These are phyloP conservation scores for Xerocomellus dryophilus DNA, from an alignment of 768 basidiomycete genomes.

Conservation along the genomic window DNA sequence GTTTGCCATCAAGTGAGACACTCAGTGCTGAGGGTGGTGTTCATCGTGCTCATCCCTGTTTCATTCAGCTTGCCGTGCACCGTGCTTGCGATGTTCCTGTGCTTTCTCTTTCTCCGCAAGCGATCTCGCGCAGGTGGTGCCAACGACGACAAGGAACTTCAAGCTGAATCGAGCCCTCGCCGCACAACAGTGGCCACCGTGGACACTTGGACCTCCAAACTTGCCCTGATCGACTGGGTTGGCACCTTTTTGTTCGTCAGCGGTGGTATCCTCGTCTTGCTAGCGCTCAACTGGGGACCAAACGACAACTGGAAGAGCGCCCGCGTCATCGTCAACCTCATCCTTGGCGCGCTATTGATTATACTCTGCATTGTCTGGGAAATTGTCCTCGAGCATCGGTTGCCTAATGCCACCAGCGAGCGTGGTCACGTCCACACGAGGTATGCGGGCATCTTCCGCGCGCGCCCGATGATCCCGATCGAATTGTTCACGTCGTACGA, in stretches of 20 bases:
- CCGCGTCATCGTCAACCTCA: conserved; percentile 46
- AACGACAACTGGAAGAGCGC: conserved; percentile 38
- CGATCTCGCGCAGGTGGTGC: conserved; percentile 20
- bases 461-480: conserved; percentile 47
- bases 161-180: not conserved
- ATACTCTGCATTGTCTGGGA: conserved; percentile 44
- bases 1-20: conserved; percentile 50
- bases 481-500: conserved; percentile 43
- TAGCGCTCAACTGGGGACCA: conserved; percentile 54
- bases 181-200: not conserved
- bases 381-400: conserved; percentile 34
- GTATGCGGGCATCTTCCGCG: conserved; percentile 20
- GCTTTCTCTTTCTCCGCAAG: conserved; percentile 41
- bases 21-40: not conserved
- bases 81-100: conserved; percentile 36
- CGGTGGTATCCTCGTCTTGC: conserved; percentile 45
- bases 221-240: conserved; percentile 43
- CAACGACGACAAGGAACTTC: conserved; percentile 13
- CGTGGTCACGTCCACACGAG: not conserved
- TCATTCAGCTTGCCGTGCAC: conserved; percentile 39
- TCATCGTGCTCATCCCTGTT: not conserved
- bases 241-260: conserved; percentile 43
- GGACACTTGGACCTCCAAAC: conserved; percentile 29
- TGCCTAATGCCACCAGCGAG: not conserved
- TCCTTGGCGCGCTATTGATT: conserved; percentile 44